phyloP scores from a whole-genome alignment of 768 basidiomycete genomes.

The Chalciporus sphaerocephalus region DNA sequence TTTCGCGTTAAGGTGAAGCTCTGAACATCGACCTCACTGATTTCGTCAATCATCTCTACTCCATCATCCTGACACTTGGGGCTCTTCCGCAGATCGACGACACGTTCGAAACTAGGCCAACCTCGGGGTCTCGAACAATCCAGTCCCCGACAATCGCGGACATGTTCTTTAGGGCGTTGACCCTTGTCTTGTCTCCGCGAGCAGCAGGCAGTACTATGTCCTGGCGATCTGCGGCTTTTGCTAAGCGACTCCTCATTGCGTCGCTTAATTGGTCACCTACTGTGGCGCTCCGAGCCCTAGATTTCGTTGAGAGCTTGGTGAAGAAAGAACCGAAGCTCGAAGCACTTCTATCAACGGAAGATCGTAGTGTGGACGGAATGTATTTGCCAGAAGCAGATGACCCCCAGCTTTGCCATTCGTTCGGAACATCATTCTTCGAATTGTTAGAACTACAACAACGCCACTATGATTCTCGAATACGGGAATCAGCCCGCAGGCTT shows the following conservation, averaged over 20 bases:
- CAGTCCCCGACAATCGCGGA: slow-evolving; percentile 46
- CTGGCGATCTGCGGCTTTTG: slow-evolving; percentile 84
- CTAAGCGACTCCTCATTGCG: slow-evolving; percentile 83
- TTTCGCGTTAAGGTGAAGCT: slow-evolving; percentile 69
- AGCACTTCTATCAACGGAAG: slow-evolving; percentile 81
- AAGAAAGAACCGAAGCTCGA: slow-evolving; percentile 77
- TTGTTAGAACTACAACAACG: slow-evolving; percentile 55
- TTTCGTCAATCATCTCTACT: slow-evolving; percentile 81
- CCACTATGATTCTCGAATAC: slow-evolving; percentile 66
- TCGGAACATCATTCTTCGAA: slow-evolving; percentile 87
- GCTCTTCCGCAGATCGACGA: slow-evolving; percentile 62
- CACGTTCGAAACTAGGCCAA: slow-evolving; percentile 31
- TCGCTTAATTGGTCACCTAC: slow-evolving; percentile 77
- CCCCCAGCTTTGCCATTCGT: slow-evolving; percentile 76
- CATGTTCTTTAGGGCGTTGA: slow-evolving; percentile 83
- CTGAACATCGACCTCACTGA: slow-evolving; percentile 92
- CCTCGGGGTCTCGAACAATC: slow-evolving; percentile 23
- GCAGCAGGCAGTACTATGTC: slow-evolving; percentile 53
- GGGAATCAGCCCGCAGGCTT: slow-evolving; percentile 60
- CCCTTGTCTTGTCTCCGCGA: slow-evolving; percentile 76
- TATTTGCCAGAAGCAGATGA: slow-evolving; percentile 86
- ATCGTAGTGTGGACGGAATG: slow-evolving; percentile 77
- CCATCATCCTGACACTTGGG: slow-evolving; percentile 72
- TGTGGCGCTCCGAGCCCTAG: slow-evolving; percentile 61
- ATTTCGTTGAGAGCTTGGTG: slow-evolving; percentile 69